These are phyloP conservation scores for Sphagnum magellanicum DNA, from an alignment of 228 moss, liverwort and hornwort species.

Conservation along the genomic window DNA sequence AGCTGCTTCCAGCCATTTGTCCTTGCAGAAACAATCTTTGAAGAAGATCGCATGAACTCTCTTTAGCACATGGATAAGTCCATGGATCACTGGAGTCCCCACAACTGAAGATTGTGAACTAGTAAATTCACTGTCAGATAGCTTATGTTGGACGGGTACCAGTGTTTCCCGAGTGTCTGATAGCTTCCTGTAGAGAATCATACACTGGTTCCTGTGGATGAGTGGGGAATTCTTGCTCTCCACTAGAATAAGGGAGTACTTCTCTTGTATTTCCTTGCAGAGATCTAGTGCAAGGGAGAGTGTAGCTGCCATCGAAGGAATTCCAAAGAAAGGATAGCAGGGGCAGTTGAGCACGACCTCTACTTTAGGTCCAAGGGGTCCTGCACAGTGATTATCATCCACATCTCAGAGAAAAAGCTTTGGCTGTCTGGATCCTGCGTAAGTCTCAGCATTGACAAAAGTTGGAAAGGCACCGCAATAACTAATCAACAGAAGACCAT, in stretches of 20 bases:
- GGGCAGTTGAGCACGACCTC: too few relatives aligned
- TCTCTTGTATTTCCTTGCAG: not conserved
- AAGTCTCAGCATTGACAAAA: too few relatives aligned
- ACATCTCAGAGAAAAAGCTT: too few relatives aligned
- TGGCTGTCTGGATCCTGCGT: too few relatives aligned
- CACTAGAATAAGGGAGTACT: not conserved
- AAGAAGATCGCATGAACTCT: not conserved
- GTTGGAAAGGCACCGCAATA: too few relatives aligned
- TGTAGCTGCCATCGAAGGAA: too few relatives aligned
- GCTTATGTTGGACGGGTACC: not conserved
- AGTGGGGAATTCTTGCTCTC: not conserved
- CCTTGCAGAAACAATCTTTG: not conserved
- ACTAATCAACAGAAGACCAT: too few relatives aligned
- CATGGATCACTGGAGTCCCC: not conserved
- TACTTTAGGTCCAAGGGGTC: too few relatives aligned
- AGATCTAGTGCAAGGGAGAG: not conserved
- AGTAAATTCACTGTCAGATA: not conserved
- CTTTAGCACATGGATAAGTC: not conserved
- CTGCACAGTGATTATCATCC: too few relatives aligned
- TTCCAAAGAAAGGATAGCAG: too few relatives aligned
- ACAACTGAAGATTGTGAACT: too few relatives aligned
- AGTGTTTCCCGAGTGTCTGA: not conserved
- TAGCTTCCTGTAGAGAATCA: not conserved
- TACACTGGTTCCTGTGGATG: conserved; percentile 1
- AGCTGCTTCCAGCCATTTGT: conserved; percentile 7